Evolutionary conservation across 2,329 filamentous ascomycete genomes (phyloP).

Genomic region (Cadophora sp.): DNA sequence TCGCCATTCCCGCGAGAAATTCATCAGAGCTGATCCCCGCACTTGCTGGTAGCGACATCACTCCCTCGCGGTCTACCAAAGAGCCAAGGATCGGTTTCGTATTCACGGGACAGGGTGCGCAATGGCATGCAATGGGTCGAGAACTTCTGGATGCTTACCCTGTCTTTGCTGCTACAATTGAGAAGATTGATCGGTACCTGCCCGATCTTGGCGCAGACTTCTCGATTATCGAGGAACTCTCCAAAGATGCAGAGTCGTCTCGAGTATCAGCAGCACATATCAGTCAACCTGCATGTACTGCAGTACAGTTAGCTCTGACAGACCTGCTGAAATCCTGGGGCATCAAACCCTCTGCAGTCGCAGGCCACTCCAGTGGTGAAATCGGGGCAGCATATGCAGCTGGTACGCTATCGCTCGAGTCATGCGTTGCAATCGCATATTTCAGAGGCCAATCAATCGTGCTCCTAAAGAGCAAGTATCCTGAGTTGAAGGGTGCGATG

Average conservation of each 20-base stretch:
- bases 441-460: constrained; percentile 46
- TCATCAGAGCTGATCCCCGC: constrained; percentile 43
- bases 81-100: constrained; percentile 39
- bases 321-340: constrained; percentile 53
- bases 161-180: constrained; percentile 47
- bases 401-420: constrained; percentile 45
- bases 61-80: constrained; percentile 23
- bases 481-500: constrained; percentile 55
- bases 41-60: constrained; percentile 49
- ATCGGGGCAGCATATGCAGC: constrained; percentile 56
- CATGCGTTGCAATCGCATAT: constrained; percentile 55
- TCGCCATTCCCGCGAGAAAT: constrained; percentile 32
- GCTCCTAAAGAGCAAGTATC: constrained; percentile 27
- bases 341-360: constrained; percentile 50
- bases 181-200: constrained; percentile 46
- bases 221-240: constrained; percentile 47
- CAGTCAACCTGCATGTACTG: constrained; percentile 55
- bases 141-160: constrained; percentile 45
- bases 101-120: constrained; percentile 43
- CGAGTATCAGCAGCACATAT: constrained; percentile 50
- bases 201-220: constrained; percentile 45
- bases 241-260: constrained; percentile 46
- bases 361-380: constrained; percentile 57
- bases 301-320: constrained; percentile 55
- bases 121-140: constrained; percentile 42